Percentiles rank a stretch among this genome's conserved stretches.
phyloP scores from a whole-genome alignment of 305 asterid species.

The Fraxinus platypoda region DNA sequence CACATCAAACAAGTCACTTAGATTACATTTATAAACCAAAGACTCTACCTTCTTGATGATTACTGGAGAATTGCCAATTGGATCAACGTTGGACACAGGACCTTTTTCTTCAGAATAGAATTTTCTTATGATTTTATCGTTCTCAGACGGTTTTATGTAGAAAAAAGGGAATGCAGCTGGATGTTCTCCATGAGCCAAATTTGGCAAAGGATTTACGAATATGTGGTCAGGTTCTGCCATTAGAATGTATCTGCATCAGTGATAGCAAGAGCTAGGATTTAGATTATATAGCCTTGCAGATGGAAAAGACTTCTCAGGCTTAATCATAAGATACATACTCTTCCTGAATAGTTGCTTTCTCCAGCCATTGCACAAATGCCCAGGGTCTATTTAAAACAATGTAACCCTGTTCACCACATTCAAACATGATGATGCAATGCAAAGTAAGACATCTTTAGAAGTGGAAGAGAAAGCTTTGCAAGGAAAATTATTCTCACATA shows the following conservation, averaged over 20 bases:
- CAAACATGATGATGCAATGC: conserved; percentile 21
- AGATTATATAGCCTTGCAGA: conserved; percentile 26
- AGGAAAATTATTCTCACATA: neutral
- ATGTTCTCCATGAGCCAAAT: conserved; percentile 74
- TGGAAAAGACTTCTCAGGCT: conserved; percentile 23
- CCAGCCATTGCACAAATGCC: conserved; percentile 98
- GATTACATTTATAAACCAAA: neutral
- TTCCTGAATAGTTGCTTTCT: conserved; percentile 83
- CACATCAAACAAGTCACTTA: conserved; percentile 3
- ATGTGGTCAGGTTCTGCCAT: conserved; percentile 99
- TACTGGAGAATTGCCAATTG: conserved; percentile 97
- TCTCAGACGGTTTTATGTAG: conserved; percentile 75
- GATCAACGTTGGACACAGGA: conserved; percentile 82
- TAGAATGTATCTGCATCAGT: conserved; percentile 82
- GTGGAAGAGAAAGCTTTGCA: conserved; percentile 13
- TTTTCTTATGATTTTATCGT: conserved; percentile 74
- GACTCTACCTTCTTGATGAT: conserved; percentile 78
- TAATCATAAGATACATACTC: conserved; percentile 66
- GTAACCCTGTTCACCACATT: conserved; percentile 65
- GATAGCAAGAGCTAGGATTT: conserved; percentile 37
- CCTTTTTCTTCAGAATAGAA: conserved; percentile 86
- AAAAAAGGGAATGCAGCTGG: conserved; percentile 95
- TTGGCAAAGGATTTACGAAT: conserved; percentile 88
- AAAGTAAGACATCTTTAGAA: conserved; percentile 7
- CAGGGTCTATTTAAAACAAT: conserved; percentile 91